Base-by-base conservation (phyloP, 2,329 filamentous ascomycete species). In the Epichloe glyceriae region DNA sequence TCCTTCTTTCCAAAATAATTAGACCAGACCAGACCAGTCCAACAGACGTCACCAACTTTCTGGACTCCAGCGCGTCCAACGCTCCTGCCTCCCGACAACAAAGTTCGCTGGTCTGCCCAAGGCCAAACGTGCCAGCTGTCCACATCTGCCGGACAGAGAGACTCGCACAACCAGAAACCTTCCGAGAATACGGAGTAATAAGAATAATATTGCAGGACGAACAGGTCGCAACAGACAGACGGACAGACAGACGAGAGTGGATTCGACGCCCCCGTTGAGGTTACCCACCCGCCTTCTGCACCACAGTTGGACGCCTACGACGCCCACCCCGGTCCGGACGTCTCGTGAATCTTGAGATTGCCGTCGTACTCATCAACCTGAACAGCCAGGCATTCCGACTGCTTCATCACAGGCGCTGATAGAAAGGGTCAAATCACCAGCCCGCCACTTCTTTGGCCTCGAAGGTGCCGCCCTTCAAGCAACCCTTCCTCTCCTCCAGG, bases 281-380 rank as follows among this genome's bases (percentile, higher is more conserved):
- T 33, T 42, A 34, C 46, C 41, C 40, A 34, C 50, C 40, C 46
- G 50, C 34, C 47, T 50, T 41, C 34, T 50, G 47, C 50, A 49
- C 37, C 48, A 39, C 47, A 42, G 35, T 43, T 39, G 34, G 34
- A 49, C 50, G 42, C 41, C 34, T 3, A 30, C 38, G 7, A 30
- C 39, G 22, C 33, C 14, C 41, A 34, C 50, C 47, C 48, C 40
- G 10, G 45, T 41, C 47, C 37, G n/a, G 40, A 48, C 26, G 39
- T 33, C 44, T 45, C 15, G 38, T 34, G 45, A 37, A 40, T 26
- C n/a, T n/a, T n/a, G n/a, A n/a, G n/a, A 17, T 43, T 47, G n/a
- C 40, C 30, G 17, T 34, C 22, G 6, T 8, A 40, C 42, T 35
- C 19, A 46, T 40, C 42, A 42, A 40, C 35, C 30, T 10, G 19